A percentile compares a stretch with the other conserved stretches of the same genome.
These are phyloP conservation scores for Astrephomene gubernaculifera DNA, from an alignment of 139 green algal genomes.

Conservation along the genomic window DNA sequence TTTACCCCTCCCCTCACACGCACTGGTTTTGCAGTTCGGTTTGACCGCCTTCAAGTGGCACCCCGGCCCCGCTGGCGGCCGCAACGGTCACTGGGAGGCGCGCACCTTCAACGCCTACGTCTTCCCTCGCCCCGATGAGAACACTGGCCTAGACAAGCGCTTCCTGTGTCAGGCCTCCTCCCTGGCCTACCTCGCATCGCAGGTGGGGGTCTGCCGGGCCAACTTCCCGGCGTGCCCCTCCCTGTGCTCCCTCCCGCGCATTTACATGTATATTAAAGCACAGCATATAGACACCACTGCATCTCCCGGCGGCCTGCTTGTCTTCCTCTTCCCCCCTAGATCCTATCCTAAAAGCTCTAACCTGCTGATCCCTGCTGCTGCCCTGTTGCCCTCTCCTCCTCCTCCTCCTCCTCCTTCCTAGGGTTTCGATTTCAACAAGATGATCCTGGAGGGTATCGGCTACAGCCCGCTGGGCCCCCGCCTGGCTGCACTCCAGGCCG, in stretches of 20 bases:
- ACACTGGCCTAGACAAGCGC: slow-evolving; percentile 55
- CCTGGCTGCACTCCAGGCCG: not conserved
- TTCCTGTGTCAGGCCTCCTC: slow-evolving; percentile 79
- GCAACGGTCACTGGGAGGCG: slow-evolving; percentile 38
- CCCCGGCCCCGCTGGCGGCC: not conserved
- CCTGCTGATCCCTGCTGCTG: too few species aligned
- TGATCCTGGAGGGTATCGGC: slow-evolving; percentile 73
- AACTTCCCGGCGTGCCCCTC: too few species aligned
- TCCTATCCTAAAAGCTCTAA: too few species aligned
- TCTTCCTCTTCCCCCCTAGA: too few species aligned
- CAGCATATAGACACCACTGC: too few species aligned
- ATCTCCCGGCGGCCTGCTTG: too few species aligned
- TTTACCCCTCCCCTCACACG: not conserved
- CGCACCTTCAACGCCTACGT: slow-evolving; percentile 86
- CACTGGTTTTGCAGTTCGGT: slow-evolving; percentile 14
- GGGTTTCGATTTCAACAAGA: slow-evolving; percentile 86
- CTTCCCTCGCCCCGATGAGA: slow-evolving; percentile 66
- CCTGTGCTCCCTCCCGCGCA: too few species aligned
- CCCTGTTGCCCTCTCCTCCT: not conserved
- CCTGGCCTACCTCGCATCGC: slow-evolving; percentile 71
- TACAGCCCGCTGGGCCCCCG: slow-evolving; percentile 58
- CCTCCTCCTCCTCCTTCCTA: not conserved
- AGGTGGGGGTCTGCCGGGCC: too few species aligned
- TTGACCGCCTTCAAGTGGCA: slow-evolving; percentile 65
- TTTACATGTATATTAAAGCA: too few species aligned